Base-by-base conservation (phyloP, 228 moss, liverwort and hornwort genomes). In the Sphagnum magellanicum region DNA sequence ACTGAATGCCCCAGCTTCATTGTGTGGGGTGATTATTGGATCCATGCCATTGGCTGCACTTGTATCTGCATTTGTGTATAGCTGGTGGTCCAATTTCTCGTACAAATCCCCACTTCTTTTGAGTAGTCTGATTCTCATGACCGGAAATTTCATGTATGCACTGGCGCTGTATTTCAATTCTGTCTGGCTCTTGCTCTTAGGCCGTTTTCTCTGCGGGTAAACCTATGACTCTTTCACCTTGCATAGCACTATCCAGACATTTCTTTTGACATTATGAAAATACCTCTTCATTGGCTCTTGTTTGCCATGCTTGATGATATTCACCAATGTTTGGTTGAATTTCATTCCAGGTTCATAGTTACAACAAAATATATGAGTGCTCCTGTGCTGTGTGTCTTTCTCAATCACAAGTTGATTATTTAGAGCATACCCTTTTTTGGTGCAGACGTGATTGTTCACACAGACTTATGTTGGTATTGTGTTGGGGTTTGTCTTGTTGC, bases 1-100 rank as follows among this genome's bases (percentile, higher is more conserved):
- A 60, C 69, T 86, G 49, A 66, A 80, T 49, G 86, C 80, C 16
- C 86, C 86, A 52, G 78, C 86, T 46, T 82, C 86, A 32, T 68
- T 86, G 72, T 86, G 86, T 74, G 86, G 86, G 48, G 86, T 86
- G 16, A 86, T 86, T 64, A 86, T 86, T 46, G 86, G 86, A 10
- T 86, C 86, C 60, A 86, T 86, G 86, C 86, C 86, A 6, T 74
- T 86, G 50, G 77, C 86, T 8, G 86, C 86, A 69, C 76, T 86
- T 61, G 46, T 76, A 5, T 86, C 86, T 61, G 75, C 86, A 48
- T 78, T 86, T 62, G 78, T 86, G 17, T 86, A 86, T 62, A 86
- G 86, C 64, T 86, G 78, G 86, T 86, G 86, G 86, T 86, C 86
- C 62, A 86, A 86, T 70, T 83, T 77, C 57, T 86, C 86, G 13